phyloP scores from a whole-genome alignment of 1,284 basidiomycete species.

The Trametes hirsuta region DNA sequence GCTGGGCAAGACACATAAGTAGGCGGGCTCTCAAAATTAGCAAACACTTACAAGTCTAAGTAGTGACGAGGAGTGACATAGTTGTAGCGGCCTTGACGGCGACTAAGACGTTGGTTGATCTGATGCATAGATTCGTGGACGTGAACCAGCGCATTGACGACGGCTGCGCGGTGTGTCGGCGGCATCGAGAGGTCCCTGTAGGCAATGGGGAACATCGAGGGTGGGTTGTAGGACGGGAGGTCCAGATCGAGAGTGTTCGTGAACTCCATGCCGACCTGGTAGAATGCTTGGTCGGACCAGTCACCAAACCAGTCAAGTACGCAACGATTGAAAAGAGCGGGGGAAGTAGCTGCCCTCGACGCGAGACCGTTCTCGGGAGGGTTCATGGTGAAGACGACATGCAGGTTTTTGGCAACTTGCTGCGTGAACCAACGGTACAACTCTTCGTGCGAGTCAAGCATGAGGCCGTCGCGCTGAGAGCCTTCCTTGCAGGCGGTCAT shows the following conservation, averaged over 20 bases:
- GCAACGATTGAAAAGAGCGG: slow-evolving; percentile 97
- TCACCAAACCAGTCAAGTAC: slow-evolving; percentile 99
- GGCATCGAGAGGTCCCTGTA: slow-evolving; percentile 84
- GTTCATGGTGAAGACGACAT: slow-evolving; percentile 99
- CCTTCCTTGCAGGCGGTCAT: slow-evolving; percentile 99
- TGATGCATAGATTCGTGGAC: slow-evolving; percentile 92
- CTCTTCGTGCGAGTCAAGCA: slow-evolving; percentile 98
- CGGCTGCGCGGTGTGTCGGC: slow-evolving; percentile 83
- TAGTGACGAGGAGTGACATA: slow-evolving; percentile 99
- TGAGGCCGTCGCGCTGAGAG: slow-evolving; percentile 94
- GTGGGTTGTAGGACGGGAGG: slow-evolving; percentile 76
- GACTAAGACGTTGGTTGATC: slow-evolving; percentile 88
- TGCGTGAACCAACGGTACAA: slow-evolving; percentile 97
- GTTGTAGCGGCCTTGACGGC: slow-evolving; percentile 91
- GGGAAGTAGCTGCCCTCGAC: slow-evolving; percentile 95
- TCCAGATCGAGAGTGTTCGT: slow-evolving; percentile 92
- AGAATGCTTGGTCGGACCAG: slow-evolving; percentile 97
- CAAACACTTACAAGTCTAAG: slow-evolving; percentile 90
- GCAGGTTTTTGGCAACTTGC: slow-evolving; percentile 94
- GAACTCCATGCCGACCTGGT: slow-evolving; percentile 95
- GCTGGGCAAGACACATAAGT: slow-evolving; percentile 43
- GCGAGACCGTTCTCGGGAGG: slow-evolving; percentile 96
- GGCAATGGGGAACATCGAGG: slow-evolving; percentile 83
- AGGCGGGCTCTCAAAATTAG: slow-evolving; percentile 13
- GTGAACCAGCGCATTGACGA: slow-evolving; percentile 93